These are phyloP conservation scores for Vishniacozyma victoriae DNA, from an alignment of 768 basidiomycete species.

Conservation along the genomic window DNA sequence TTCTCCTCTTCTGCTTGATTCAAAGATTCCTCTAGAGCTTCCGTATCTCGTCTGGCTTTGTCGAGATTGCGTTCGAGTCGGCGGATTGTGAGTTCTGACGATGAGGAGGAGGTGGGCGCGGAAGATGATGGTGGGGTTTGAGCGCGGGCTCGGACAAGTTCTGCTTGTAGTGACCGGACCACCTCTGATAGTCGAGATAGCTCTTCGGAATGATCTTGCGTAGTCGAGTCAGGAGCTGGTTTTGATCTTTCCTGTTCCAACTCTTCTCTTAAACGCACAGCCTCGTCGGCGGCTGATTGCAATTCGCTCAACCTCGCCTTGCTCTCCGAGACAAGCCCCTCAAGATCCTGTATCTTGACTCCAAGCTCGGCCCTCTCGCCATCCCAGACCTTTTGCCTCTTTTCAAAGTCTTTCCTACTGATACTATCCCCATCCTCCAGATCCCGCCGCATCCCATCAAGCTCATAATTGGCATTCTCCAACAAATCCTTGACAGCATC, in stretches of 20 bases:
- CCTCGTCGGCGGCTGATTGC: conserved; percentile 9
- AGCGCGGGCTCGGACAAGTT: conserved; percentile 6
- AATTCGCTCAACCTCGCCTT: conserved; percentile 9
- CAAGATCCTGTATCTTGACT: conserved; percentile 14
- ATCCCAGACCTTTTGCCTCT: conserved; percentile 24
- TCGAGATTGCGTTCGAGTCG: conserved; percentile 12
- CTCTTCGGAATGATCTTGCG: not conserved
- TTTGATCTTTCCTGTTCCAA: conserved; percentile 10
- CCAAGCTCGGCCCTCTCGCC: conserved; percentile 16
- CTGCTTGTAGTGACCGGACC: conserved; percentile 12
- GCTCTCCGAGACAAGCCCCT: conserved; percentile 17
- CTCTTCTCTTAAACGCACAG: conserved; percentile 18
- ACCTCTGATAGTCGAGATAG: conserved; percentile 2
- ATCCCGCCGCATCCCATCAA: conserved; percentile 17
- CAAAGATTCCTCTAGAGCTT: conserved; percentile 18
- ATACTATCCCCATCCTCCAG: conserved; percentile 4
- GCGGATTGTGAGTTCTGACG: conserved; percentile 5
- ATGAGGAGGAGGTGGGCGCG: not conserved
- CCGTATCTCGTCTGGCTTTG: conserved; percentile 20
- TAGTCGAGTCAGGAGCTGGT: not conserved
- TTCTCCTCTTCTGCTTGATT: conserved; percentile 33
- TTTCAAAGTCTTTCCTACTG: conserved; percentile 22
- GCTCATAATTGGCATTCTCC: conserved; percentile 40
- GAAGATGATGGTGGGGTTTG: not conserved
- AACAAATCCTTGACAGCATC: conserved; percentile 30